Evolutionary conservation across 805 yeast genomes (phyloP), one percentile per base, ranked within the genome.

Genomic region (Schwanniomyces vanrijiae): DNA sequence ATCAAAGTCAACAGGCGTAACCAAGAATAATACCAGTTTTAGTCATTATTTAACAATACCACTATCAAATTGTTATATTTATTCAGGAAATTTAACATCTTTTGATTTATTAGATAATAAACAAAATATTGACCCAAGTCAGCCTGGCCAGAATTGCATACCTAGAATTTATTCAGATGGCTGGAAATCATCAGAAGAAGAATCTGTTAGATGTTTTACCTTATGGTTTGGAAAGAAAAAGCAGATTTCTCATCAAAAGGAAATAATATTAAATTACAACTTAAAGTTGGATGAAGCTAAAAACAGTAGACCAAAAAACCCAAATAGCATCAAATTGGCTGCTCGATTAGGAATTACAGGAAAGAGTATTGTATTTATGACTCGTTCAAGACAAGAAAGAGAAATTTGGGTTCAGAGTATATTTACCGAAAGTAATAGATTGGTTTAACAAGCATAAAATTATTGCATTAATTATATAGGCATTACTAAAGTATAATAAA

Each of bases 151-250:
- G 4, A 75, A 77, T 41, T 66, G 83, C 0, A 60, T 86, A 25
- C 96, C 97, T 0, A 69, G 95, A 29, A 70, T 86, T 0, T 90
- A 87, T 59, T 66, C 77, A 1, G 96, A 90, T 64, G 97, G 97
- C 0, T 86, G 95, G 90, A 78, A 75, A 52, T 85, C 95, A 2
- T 72, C 81, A 7, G 98, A 92, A 56, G 87, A 84, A 41, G 94
- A 88, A 53, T 55, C 75, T n/a, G 67, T 80, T 22, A 71, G 96
- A 42, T 82, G 94, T 52, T 90, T 92, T 57, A 88, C 94, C 0
- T 55, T 92, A 2, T 90, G 97, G 96, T 81, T 84, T 64, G 92
- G 90, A 0, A 75, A 76, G 5, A 86, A 84, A 54, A 66, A 84
- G 46, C 65, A 73, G 2, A 66, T 81, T 47, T 58, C 74, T 24